These are phyloP conservation scores for Beauveria scarabaeidicola DNA, from an alignment of 2,329 filamentous ascomycete species.

Conservation along the genomic window DNA sequence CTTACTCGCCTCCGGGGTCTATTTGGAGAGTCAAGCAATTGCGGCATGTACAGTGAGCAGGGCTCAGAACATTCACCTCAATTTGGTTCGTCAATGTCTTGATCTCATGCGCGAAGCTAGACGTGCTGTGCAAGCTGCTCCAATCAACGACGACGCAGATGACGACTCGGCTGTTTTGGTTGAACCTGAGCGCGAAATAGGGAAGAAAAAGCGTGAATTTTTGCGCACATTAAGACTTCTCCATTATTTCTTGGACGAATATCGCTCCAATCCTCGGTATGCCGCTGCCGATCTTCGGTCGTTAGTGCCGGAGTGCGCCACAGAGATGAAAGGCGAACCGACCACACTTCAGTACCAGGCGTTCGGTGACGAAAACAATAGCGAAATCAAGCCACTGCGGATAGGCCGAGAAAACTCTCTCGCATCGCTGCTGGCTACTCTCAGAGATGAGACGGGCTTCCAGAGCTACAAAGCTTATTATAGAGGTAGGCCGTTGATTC, in stretches of 20 bases:
- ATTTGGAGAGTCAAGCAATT: constrained; percentile 53
- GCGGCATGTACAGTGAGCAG: constrained; percentile 38
- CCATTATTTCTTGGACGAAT: constrained; percentile 55
- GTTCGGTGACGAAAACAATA: constrained; percentile 54
- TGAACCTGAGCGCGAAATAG: constrained; percentile 37
- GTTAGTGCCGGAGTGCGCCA: constrained; percentile 42
- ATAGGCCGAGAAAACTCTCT: constrained; percentile 66
- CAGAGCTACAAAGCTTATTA: constrained; percentile 67
- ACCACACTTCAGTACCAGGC: constrained; percentile 66
- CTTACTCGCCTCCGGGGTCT: constrained; percentile 62
- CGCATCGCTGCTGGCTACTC: constrained; percentile 56
- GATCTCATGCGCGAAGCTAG: constrained; percentile 57
- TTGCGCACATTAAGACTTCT: constrained; percentile 61
- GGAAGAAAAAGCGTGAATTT: constrained; percentile 50
- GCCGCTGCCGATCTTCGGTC: constrained; percentile 49
- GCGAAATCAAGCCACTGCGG: constrained; percentile 50
- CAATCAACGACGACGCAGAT: constrained; percentile 37
- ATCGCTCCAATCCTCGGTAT: constrained; percentile 53
- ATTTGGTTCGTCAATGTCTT: constrained; percentile 66
- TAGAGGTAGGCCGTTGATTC: constrained; percentile 55
- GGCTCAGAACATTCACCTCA: constrained; percentile 54
- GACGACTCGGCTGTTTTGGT: constrained; percentile 47
- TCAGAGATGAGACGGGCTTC: constrained; percentile 65
- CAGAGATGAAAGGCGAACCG: constrained; percentile 51
- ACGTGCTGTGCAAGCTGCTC: not conserved